Evolutionary conservation across 208 protist genomes (phyloP), one percentile per base, ranked within the genome.

Genomic region (Leptomonas seymouri): DNA sequence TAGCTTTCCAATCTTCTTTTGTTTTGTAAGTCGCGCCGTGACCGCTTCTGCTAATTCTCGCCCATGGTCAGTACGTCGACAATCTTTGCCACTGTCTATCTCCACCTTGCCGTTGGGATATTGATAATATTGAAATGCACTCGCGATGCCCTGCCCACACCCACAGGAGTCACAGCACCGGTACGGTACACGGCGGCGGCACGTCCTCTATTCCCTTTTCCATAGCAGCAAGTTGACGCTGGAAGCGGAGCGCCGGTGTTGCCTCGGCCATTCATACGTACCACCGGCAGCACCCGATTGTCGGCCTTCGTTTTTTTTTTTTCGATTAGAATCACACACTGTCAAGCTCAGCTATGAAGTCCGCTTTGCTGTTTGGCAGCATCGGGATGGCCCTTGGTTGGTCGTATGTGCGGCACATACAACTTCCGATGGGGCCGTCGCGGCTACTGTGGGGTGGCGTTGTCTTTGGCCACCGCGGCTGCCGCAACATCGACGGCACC

Each of bases 391-490:
- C 86, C 12, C 70, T 87, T 34, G 74, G 80, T 20, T 96, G 91
- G 88, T 74, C 82, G 42, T 84, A 73, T 28, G 75, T 94, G 54
- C 86, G 86, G 0, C 73, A 93, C 73, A 65, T 88, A 27, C 82
- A 91, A 69, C 85, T 96, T 34, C 87, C 88, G 4, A 78, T 82
- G 49, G 91, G 91, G 1, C 91, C 91, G 14, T 81, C 80, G 14
- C 84, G 91, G 18, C 71, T 94, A 55, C 70, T 80, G 39, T 96
- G 91, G 91, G 82, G 85, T 31, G 80, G 70, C 58, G 71, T 73
- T 23, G 91, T 96, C 53, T 94, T 97, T 75, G 93, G 93, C n/a
- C 93, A 97, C 67, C 89, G 93, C 59, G 93, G 93, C 55, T 94
- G 90, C 78, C 76, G 90, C 25, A 49, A 71, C 30, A 82, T 95